These are phyloP conservation scores for Epithemia pelagica DNA, from an alignment of 108 stramenopile genomes.

Conservation along the genomic window DNA sequence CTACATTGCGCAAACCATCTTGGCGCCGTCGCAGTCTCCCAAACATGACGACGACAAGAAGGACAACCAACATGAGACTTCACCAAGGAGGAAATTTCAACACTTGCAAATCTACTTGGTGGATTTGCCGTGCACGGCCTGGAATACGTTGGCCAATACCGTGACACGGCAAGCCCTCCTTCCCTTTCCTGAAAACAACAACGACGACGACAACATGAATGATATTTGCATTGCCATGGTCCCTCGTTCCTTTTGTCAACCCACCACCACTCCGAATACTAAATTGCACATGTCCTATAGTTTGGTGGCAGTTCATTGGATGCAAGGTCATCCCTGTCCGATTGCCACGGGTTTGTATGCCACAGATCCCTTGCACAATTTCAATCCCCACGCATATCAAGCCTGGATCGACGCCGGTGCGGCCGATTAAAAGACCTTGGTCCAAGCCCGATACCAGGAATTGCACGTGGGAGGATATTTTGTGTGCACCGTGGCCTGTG, in stretches of 20 bases:
- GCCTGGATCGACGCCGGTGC: neutral
- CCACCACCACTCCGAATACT: neutral
- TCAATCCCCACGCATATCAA: neutral
- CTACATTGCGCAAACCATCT: neutral
- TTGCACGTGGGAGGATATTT: neutral
- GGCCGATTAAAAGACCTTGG: neutral
- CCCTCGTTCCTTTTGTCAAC: neutral
- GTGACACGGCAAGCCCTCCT: neutral
- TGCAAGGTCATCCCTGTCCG: neutral
- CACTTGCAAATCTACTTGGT: neutral
- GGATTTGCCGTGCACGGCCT: neutral
- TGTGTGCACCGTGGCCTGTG: neutral
- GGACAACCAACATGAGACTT: neutral
- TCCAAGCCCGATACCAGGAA: neutral
- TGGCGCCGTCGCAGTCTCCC: no score
- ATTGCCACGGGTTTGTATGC: conserved; percentile 4
- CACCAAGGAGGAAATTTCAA: no score
- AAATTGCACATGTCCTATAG: neutral
- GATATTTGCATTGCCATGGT: neutral
- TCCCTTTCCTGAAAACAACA: neutral
- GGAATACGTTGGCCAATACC: neutral
- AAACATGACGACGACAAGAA: neutral
- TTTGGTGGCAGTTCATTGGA: conserved; percentile 4
- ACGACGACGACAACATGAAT: neutral
- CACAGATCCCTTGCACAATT: conserved; percentile 3